Base-by-base conservation (phyloP, 2,329 filamentous ascomycete genomes). In the Fonsecaea nubica region DNA sequence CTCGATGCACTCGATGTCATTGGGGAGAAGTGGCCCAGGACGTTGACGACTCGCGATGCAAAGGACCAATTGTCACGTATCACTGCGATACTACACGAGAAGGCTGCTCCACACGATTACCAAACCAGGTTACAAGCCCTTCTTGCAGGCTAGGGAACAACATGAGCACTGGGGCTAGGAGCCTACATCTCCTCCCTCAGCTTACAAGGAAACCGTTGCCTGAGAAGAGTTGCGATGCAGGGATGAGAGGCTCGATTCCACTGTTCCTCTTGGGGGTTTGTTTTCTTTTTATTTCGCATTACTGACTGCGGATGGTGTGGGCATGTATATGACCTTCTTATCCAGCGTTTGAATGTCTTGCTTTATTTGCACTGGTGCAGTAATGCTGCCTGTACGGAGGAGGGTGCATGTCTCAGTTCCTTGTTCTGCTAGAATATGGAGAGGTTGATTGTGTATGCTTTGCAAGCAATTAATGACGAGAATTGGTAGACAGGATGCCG, bases 1-100 rank as follows among this genome's bases (percentile, higher is more conserved):
- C 63, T 68, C 6, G 58, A 63, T 36, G 63, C 63, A 2, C 58
- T 68, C 8, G 55, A 66, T 18, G 38, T 25, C 10, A 36, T 66
- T n/a, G 48, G 52, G 18, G 56, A 55, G n/a, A 56, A 59, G 30
- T 63, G 53, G 58, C 64, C 64, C 5, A 35, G 40, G 32, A 21
- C 30, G 30, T 36, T 63, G 21, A 30, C 25, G 21, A 54, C 58
- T 13, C 33, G 21, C 2, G 50, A 50, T 18, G 42, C 55, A 21
- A 32, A 36, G n/a, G 42, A 30, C 32, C 25, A 50, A 13, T 35
- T 64, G 62, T 25, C 25, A 4, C 32, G 6, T 2, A 57, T 59
- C 25, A 45, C 35, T 12, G 45, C 35, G 32, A 18, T 54, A 3
- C 42, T 63, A n/a, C 25, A 50, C 13, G 53, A 52, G 13, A 63